Evolutionary conservation across 2,329 filamentous ascomycete genomes (phyloP), one percentile per base, ranked within the genome.

Genomic region (Lachnellula suecica): DNA sequence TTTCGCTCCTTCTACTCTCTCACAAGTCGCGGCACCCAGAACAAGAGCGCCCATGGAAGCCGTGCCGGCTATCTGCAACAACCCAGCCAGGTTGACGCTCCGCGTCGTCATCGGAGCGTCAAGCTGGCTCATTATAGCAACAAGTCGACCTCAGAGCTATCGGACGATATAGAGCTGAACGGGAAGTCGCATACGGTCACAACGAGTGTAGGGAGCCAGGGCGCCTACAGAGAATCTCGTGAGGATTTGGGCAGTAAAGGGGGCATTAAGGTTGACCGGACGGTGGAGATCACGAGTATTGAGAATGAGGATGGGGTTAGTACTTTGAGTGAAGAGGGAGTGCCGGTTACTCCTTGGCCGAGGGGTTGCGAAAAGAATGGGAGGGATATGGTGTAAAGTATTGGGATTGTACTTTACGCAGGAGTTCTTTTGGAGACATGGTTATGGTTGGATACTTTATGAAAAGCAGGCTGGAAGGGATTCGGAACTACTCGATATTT

Each of bases 1-100:
- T 59, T 69, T 59, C 54, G 51, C 7, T 57, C 54, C 6, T 66
- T 63, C 56, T 61, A 57, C 38, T 41, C 47, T 4, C 27, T 58
- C 37, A 37, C 59, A 20, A 25, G 4, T 19, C 8, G 24, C 27
- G 29, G 42, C 22, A 31, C 4, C 2, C 27, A 23, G 5, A 17
- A 19, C 23, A 9, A 10, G 37, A 10, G 17, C n/a, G 1, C 17
- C 35, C n/a, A 11, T 2, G 13, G 13, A n/a, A 4, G 31, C 31
- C 31, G 13, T 11, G 29, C 29, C 10, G 31, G 31, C 13, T 34
- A 34, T n/a, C 3, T 34, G 31, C 31, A 34, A n/a, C 31, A n/a
- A n/a, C 13, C 4, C 31, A 34, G 6, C 9, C 31, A 34, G 31
- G 13, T 5, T 7, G 31, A 34, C 6, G 3, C 7, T 31, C 29